Percentiles rank a stretch among this genome's conserved stretches.
Evolutionary conservation across 345 rosid genomes (phyloP).

Genomic region (Eutrema yunnanense): DNA sequence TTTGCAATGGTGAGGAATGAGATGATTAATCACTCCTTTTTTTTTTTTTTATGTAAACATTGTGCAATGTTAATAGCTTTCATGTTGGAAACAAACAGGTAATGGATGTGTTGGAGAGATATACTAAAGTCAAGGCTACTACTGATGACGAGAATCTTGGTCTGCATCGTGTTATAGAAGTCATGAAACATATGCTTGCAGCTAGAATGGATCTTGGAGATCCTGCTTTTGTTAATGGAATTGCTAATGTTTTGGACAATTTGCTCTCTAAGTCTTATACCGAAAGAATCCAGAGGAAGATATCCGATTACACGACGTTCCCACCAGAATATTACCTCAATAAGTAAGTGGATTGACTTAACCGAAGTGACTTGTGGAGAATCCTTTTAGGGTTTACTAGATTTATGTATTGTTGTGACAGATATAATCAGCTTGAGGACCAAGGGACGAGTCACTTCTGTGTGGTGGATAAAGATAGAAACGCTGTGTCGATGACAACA

Average conservation of each 20-base stretch:
- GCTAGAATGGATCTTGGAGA: slow-evolving; percentile 80
- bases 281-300: slow-evolving; percentile 39
- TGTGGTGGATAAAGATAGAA: slow-evolving; percentile 68
- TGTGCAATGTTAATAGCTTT: slow-evolving; percentile 1
- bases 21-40: not conserved
- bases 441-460: slow-evolving; percentile 86
- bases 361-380: not conserved
- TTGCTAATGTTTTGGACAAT: slow-evolving; percentile 25
- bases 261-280: slow-evolving; percentile 70
- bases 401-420: slow-evolving; percentile 5
- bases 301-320: slow-evolving; percentile 66
- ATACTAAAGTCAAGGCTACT: slow-evolving; percentile 40
- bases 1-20: slow-evolving; percentile 50
- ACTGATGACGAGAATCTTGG: slow-evolving; percentile 34
- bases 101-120: slow-evolving; percentile 59
- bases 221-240: slow-evolving; percentile 48
- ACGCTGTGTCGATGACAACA: slow-evolving; percentile 83
- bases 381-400: not conserved
- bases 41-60: not conserved
- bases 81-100: slow-evolving; percentile 37
- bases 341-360: slow-evolving; percentile 32
- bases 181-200: slow-evolving; percentile 83
- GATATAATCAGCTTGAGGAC: slow-evolving; percentile 81
- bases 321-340: slow-evolving; percentile 64
- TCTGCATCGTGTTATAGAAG: slow-evolving; percentile 69